Percentiles rank a stretch among this genome's conserved stretches.
Conservation (phyloP, 345 rosid genomes). For the Litchi chinensis region DNA sequence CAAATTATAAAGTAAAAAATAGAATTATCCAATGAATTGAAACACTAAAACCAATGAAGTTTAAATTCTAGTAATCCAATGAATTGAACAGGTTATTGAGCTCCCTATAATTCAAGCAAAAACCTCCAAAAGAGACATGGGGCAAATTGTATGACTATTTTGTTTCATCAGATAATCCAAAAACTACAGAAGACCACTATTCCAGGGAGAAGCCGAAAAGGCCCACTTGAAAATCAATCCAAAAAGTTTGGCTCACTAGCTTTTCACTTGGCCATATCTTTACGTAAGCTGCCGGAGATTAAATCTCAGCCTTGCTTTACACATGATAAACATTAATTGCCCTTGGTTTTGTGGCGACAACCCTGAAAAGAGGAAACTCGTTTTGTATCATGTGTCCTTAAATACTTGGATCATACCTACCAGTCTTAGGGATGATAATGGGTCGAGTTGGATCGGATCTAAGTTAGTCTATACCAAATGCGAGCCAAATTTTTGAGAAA, state of each 20-base stretch:
- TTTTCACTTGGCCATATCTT: slow-evolving; percentile 34
- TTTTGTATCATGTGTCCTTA: no score
- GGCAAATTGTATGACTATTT: not conserved
- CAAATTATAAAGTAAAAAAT: no score
- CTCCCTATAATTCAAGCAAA: not conserved
- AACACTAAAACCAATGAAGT: no score
- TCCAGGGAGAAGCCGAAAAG: slow-evolving; percentile 27
- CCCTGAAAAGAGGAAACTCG: no score
- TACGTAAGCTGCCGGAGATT: not conserved
- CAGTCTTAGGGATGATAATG: no score
- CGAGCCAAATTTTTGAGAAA: no score
- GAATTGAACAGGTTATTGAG: not conserved
- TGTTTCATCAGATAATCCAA: slow-evolving; percentile 15
- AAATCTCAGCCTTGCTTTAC: slow-evolving; percentile 31
- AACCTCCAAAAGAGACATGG: not conserved
- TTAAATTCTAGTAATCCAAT: no score
- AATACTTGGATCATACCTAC: no score
- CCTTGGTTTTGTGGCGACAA: no score
- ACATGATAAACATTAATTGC: not conserved
- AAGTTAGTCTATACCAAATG: no score
- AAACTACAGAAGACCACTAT: not conserved
- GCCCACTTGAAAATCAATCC: slow-evolving; percentile 18
- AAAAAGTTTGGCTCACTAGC: slow-evolving; percentile 28
- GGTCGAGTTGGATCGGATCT: no score
- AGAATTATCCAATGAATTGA: no score